Base-by-base conservation (phyloP, 805 yeast genomes). In the Debaryomyces prosopidis region DNA sequence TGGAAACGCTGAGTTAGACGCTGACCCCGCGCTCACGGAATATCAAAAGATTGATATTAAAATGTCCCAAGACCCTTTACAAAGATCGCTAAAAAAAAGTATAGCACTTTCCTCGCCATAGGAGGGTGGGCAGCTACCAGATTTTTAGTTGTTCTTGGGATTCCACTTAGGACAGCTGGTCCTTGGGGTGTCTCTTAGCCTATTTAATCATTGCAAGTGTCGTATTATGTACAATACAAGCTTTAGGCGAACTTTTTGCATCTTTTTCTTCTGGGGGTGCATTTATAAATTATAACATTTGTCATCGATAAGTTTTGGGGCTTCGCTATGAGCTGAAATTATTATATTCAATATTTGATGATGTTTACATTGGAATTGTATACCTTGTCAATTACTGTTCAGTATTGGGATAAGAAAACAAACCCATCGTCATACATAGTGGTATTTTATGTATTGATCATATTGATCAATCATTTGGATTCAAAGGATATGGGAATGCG, bases 381-480 rank as follows among this genome's bases (percentile, higher is more conserved):
- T 26, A 84, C 85, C 18, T 80, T 80, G 28, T 71, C 84, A 20
- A 76, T 81, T 55, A 79, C 84, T 11, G 73, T 81, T 42, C 61
- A 67, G 49, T 81, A 77, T 58, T 82, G 87, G 87, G 69, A 75
- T 50, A 60, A 67, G 12, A 17, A 56, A 17, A 73, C 76, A 14
- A 77, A 77, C 54, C 75, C 84, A 0, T 85, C 79, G 43, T 84
- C 81, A 5, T 82, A 83, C 82, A 82, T 82, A 17, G 73, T 79
- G 4, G 71, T 80, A 20, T 80, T 79, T 52, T 79, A 75, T 62
- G 68, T 64, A 1, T 59, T 73, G 3, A 80, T 81, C 46, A 11
- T 63, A 49, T 33, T 59, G 9, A 78, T 75, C 83, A 79, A 53
- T 64, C 71, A 17, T 56, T 80, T 35, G 77, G 81, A 10, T 84